A percentile compares a stretch with the other conserved stretches of the same genome.
Conservation (phyloP, 495 filamentous ascomycete species). For the Bathelium albidoporum region DNA sequence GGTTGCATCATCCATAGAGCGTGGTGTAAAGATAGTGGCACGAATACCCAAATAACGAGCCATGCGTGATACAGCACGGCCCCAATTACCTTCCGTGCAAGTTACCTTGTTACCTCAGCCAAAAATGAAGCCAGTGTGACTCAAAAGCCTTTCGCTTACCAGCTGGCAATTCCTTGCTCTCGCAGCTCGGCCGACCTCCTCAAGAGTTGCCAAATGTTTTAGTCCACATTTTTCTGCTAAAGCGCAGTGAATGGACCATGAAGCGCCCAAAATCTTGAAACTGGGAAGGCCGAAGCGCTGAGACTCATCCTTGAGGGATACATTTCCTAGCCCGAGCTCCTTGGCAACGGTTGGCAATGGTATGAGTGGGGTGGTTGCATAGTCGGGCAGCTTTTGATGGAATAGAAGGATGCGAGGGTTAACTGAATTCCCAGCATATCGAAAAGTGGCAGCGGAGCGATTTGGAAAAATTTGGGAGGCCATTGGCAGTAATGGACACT, state of each 20-base stretch:
- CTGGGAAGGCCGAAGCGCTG: conserved; percentile 46
- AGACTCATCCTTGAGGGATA: conserved; percentile 38
- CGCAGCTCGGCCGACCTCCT: conserved; percentile 33
- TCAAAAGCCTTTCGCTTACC: too few relatives aligned
- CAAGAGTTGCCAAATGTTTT: conserved; percentile 27
- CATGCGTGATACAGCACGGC: conserved; percentile 30
- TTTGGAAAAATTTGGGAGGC: background rate
- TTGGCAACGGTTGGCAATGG: conserved; percentile 41
- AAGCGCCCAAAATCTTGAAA: conserved; percentile 70
- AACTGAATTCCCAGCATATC: background rate
- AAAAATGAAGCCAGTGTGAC: background rate
- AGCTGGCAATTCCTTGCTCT: conserved; percentile 8
- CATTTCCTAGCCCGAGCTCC: conserved; percentile 43
- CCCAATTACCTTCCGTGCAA: background rate
- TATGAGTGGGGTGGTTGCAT: conserved; percentile 34
- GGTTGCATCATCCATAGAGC: conserved; percentile 41
- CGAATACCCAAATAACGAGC: conserved; percentile 43
- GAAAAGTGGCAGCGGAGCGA: background rate
- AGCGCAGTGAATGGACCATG: conserved; percentile 56
- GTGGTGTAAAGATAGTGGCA: conserved; percentile 47
- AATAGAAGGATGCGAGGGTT: conserved; percentile 23
- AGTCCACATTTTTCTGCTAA: conserved; percentile 37
- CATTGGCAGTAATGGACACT: too few relatives aligned
- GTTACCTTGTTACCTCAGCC: background rate
- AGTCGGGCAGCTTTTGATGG: conserved; percentile 27